phyloP scores from a whole-genome alignment of 371 early-diverging fungal genomes.

The Rhizopus delemar region DNA sequence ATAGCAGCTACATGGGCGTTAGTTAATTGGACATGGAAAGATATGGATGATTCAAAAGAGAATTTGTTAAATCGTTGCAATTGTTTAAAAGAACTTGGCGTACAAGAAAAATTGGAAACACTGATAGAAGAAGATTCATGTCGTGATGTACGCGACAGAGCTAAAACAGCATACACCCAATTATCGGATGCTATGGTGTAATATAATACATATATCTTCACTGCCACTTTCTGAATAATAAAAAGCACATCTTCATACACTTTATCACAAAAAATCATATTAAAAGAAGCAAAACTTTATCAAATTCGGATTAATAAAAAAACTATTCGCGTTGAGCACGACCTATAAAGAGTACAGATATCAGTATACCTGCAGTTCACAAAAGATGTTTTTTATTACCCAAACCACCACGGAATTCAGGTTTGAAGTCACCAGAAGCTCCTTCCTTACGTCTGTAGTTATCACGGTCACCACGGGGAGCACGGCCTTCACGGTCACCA shows the following conservation, averaged over 20 bases:
- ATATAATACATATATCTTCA: not conserved
- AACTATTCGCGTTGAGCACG: not conserved
- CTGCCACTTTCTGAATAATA: too few relatives aligned
- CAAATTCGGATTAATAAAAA: not conserved
- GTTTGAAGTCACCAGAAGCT: slow-evolving; percentile 90
- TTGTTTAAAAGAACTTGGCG: slow-evolving; percentile 52
- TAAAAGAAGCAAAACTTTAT: slow-evolving; percentile 1
- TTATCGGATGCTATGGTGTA: slow-evolving; percentile 32
- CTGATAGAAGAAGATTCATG: slow-evolving; percentile 56
- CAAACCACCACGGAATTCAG: slow-evolving; percentile 90
- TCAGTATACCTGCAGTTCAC: not conserved
- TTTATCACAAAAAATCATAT: not conserved
- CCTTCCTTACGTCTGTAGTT: slow-evolving; percentile 94
- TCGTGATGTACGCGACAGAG: slow-evolving; percentile 77
- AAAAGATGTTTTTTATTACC: slow-evolving; percentile 40
- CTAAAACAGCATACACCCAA: slow-evolving; percentile 68
- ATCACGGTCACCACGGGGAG: slow-evolving; percentile 74
- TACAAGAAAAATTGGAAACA: slow-evolving; percentile 58
- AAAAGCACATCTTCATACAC: too few relatives aligned
- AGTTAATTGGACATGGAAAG: slow-evolving; percentile 79
- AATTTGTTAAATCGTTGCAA: slow-evolving; percentile 26
- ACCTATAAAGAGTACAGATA: not conserved
- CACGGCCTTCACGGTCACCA: slow-evolving; percentile 58
- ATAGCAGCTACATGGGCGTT: slow-evolving; percentile 78
- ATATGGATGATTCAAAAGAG: slow-evolving; percentile 58